These are phyloP conservation scores for Ophiocordyceps robertsii DNA, from an alignment of 2,329 filamentous ascomycete species.

Conservation along the genomic window DNA sequence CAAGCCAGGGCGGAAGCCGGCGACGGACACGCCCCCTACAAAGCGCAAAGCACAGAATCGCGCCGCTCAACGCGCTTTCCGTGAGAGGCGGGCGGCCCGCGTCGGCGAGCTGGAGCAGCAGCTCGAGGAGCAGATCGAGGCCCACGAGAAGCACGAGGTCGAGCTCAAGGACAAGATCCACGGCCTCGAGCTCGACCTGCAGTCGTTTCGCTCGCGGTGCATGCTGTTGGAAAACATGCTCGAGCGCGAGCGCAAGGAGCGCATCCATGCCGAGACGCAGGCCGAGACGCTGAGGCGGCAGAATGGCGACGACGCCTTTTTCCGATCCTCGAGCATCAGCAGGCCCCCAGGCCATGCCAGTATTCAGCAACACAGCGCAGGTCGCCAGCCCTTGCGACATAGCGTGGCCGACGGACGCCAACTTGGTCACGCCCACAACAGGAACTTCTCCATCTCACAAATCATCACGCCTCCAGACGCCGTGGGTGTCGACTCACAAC, in stretches of 20 bases:
- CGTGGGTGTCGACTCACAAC: constrained; percentile 14
- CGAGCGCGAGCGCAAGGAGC: constrained; percentile 40
- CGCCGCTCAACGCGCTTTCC: constrained; percentile 79
- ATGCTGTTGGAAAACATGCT: constrained; percentile 50
- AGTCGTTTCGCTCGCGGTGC: constrained; percentile 50
- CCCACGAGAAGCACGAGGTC: constrained; percentile 41
- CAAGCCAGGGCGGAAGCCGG: constrained; percentile 86
- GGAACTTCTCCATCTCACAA: constrained; percentile 40
- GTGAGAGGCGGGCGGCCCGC: constrained; percentile 72
- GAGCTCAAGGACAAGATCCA: constrained; percentile 44
- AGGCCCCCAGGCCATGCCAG: constrained; percentile 11
- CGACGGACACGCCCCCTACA: constrained; percentile 81
- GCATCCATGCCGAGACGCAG: constrained; percentile 28
- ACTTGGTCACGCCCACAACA: constrained; percentile 15
- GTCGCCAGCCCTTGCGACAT: constrained; percentile 12
- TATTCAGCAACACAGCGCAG: constrained; percentile 13
- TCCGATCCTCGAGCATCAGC: constrained; percentile 14
- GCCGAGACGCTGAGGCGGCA: constrained; percentile 20
- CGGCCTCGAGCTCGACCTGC: constrained; percentile 50
- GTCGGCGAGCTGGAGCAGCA: constrained; percentile 64
- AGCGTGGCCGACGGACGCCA: constrained; percentile 13
- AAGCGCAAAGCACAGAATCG: constrained; percentile 93
- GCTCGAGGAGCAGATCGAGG: constrained; percentile 46
- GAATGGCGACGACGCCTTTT: constrained; percentile 14
- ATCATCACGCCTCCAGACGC: constrained; percentile 41